phyloP scores from a whole-genome alignment of 345 rosid genomes.

The Stellera chamaejasme region DNA sequence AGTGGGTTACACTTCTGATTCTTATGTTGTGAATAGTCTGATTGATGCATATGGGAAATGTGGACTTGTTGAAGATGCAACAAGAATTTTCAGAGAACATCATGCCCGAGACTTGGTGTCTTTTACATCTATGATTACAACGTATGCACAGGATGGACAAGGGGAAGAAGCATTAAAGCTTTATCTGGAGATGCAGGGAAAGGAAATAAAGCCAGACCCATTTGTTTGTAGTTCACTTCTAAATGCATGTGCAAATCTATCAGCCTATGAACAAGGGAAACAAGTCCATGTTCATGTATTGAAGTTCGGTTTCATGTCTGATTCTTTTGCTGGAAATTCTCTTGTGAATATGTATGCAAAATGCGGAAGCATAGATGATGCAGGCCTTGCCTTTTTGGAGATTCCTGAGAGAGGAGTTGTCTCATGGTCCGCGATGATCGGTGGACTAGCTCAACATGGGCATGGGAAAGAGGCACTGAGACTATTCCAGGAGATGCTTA shows the following conservation, averaged over 20 bases:
- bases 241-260: slow-evolving; percentile 54
- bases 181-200: slow-evolving; percentile 31
- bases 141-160: slow-evolving; percentile 46
- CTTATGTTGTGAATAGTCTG: slow-evolving; percentile 43
- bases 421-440: slow-evolving; percentile 59
- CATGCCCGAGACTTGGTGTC: slow-evolving; percentile 32
- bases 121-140: slow-evolving; percentile 47
- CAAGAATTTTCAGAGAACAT: slow-evolving; percentile 29
- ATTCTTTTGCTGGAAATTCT: slow-evolving; percentile 50
- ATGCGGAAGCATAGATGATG: slow-evolving; percentile 62
- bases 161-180: slow-evolving; percentile 64
- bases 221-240: slow-evolving; percentile 55
- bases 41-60: slow-evolving; percentile 57
- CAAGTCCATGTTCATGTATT: slow-evolving; percentile 51
- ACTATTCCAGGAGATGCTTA: slow-evolving; percentile 41
- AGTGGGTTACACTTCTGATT: slow-evolving; percentile 36
- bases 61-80: slow-evolving; percentile 32
- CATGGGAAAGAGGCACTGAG: slow-evolving; percentile 38
- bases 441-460: slow-evolving; percentile 54
- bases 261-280: slow-evolving; percentile 67
- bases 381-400: slow-evolving; percentile 33
- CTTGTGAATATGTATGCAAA: slow-evolving; percentile 62
- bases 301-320: slow-evolving; percentile 47
- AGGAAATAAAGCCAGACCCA: slow-evolving; percentile 43
- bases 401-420: slow-evolving; percentile 49